Evolutionary conservation across 2,329 filamentous ascomycete species (phyloP).

Genomic region (Neoarthrinium moseri): DNA sequence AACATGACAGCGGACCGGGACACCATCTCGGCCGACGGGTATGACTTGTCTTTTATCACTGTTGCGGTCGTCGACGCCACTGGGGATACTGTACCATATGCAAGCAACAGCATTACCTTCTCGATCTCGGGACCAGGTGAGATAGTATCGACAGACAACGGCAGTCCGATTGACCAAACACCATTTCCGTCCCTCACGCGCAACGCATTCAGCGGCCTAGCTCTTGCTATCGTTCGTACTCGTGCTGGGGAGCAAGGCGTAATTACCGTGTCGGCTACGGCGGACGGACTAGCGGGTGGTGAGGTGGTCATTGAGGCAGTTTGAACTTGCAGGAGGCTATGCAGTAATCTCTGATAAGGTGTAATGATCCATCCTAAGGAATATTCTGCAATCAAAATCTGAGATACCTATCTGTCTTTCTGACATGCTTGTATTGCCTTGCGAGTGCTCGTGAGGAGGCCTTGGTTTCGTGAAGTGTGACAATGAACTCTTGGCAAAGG

Average conservation of each 20-base stretch:
- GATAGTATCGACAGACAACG: conserved; percentile 52
- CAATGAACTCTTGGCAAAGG: too few species aligned
- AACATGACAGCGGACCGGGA: conserved; percentile 38
- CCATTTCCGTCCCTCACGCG: conserved; percentile 38
- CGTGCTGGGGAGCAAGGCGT: conserved; percentile 22
- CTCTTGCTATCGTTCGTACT: conserved; percentile 37
- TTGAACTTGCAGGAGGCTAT: too few species aligned
- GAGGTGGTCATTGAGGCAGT: conserved; percentile 10
- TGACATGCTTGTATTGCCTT: too few species aligned
- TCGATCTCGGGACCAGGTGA: conserved; percentile 39
- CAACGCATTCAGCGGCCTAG: conserved; percentile 39
- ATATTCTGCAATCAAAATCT: too few species aligned
- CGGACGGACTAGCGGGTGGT: conserved; percentile 15
- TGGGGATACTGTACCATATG: conserved; percentile 42
- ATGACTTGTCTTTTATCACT: conserved; percentile 46
- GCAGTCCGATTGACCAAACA: conserved; percentile 43
- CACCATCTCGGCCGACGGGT: conserved; percentile 36
- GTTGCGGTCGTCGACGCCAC: conserved; percentile 42
- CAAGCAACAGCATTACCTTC: conserved; percentile 41
- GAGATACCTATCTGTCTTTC: too few species aligned
- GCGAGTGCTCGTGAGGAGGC: too few species aligned
- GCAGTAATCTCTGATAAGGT: too few species aligned
- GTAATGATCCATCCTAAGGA: too few species aligned
- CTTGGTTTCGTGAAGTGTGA: too few species aligned
- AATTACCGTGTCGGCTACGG: conserved; percentile 20